phyloP scores from a whole-genome alignment of 73 alveolate genomes.

The Paramecium caudatum region DNA sequence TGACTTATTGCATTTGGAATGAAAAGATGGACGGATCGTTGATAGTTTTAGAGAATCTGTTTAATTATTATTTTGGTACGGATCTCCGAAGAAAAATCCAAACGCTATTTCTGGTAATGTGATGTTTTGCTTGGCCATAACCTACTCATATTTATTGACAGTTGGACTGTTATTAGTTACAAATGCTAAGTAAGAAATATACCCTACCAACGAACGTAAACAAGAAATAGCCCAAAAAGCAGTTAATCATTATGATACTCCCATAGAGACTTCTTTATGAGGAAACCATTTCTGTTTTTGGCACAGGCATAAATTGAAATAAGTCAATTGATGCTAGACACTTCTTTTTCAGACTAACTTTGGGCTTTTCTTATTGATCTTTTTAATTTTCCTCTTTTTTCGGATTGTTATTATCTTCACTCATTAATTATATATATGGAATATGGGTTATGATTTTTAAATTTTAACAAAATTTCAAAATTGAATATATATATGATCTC shows the following conservation, averaged over 20 bases:
- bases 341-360: background rate
- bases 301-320: constrained; percentile 75
- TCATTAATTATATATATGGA: background rate
- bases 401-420: background rate
- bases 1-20: background rate
- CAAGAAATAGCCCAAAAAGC: constrained; percentile 65
- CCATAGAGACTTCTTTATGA: constrained; percentile 71
- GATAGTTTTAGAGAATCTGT: constrained; percentile 21
- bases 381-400: background rate
- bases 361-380: constrained; percentile 2
- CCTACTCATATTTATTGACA: constrained; percentile 42
- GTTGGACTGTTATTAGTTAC: constrained; percentile 73
- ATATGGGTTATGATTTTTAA: background rate
- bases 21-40: constrained; percentile 56
- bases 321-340: constrained; percentile 58
- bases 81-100: constrained; percentile 61
- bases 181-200: constrained; percentile 14
- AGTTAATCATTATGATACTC: constrained; percentile 17
- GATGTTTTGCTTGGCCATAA: background rate
- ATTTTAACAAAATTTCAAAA: constrained; percentile 23
- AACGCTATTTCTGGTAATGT: constrained; percentile 44
- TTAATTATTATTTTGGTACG: background rate
- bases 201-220: constrained; percentile 38
- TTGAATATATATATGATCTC: no score
- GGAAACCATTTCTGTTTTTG: constrained; percentile 72